Base-by-base conservation (phyloP, 2,329 filamentous ascomycete species). In the Stemphylium beticola region DNA sequence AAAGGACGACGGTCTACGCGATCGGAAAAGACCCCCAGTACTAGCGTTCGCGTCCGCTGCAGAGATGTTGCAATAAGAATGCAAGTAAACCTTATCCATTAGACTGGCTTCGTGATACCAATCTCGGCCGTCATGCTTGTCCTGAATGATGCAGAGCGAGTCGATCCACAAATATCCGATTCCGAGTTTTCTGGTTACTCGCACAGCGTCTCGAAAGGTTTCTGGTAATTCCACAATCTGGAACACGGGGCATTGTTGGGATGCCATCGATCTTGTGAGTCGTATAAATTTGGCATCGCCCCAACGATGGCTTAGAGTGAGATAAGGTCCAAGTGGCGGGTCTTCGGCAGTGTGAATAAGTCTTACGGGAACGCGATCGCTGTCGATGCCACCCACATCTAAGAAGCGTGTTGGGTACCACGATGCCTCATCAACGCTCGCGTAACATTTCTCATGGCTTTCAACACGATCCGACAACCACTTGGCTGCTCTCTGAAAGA, bases 141-240 rank as follows among this genome's bases (percentile, higher is more conserved):
- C 43, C 43, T 50, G 56, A 12, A 43, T 41, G 4, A 60, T 57
- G 22, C 59, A 59, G 4, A 57, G 29, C 7, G 46, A 46, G 24
- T 67, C 61, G 29, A 66, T 64, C 56, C 62, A 67, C 2, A 67
- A 36, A 42, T 66, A 67, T 18, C 20, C 32, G 4, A 65, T 51
- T 3, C 47, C 47, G 1, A 68, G 54, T 20, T 14, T 24, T 18
- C 48, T 44, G 1, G 56, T 49, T 1, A 62, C 51, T 3, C 29
- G 12, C 4, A 69, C 49, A 3, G 65, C 63, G 11, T 69, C 67
- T 14, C 29, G 31, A n/a, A 66, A 65, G 4, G 58, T 57, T 41
- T 39, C 54, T 8, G 64, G 53, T 15, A 65, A 32, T n/a, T 42
- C 32, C 4, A 9, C 17, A 2, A 55, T 33, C n/a, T 11, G 38